Conservation (phyloP, 2,329 filamentous ascomycete species). For the Botryosphaeria dothidea region DNA sequence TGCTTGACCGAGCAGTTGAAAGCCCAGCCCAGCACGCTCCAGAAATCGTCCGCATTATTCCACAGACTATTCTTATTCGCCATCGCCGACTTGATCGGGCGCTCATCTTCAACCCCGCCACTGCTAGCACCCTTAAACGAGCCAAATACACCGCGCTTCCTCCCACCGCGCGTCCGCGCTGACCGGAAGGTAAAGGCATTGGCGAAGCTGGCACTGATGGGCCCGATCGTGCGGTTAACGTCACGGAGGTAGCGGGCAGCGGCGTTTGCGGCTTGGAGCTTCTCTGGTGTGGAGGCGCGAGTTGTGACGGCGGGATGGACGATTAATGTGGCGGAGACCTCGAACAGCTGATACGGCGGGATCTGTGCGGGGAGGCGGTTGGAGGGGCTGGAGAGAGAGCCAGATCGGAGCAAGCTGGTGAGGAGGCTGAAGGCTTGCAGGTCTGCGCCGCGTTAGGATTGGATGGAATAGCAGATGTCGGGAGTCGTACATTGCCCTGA, state of each 20-base stretch:
- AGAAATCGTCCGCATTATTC: constrained; percentile 80
- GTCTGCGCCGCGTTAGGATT: constrained; percentile 25
- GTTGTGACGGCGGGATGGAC: constrained; percentile 80
- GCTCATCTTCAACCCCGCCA: constrained; percentile 23
- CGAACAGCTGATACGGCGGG: constrained; percentile 72
- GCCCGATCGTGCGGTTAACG: constrained; percentile 65
- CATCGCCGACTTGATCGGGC: constrained; percentile 59
- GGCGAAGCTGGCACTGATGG: constrained; percentile 68
- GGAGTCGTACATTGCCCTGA: constrained; percentile 32
- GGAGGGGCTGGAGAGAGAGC: constrained; percentile 35
- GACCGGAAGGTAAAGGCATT: constrained; percentile 69
- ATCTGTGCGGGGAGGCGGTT: constrained; percentile 55
- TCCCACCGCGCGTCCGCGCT: not conserved
- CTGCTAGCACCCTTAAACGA: not conserved
- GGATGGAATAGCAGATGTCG: not conserved
- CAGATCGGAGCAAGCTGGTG: constrained; percentile 33
- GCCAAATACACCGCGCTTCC: constrained; percentile 22
- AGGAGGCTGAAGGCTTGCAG: constrained; percentile 37
- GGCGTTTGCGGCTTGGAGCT: constrained; percentile 63
- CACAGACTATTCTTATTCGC: constrained; percentile 70
- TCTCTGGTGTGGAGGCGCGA: constrained; percentile 62
- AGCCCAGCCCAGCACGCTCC: constrained; percentile 86
- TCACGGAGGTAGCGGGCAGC: constrained; percentile 71
- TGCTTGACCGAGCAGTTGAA: constrained; percentile 82
- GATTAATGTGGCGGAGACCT: constrained; percentile 77